These are phyloP conservation scores for Rosa multiflora DNA, from an alignment of 306 rosid species.

Conservation along the genomic window DNA sequence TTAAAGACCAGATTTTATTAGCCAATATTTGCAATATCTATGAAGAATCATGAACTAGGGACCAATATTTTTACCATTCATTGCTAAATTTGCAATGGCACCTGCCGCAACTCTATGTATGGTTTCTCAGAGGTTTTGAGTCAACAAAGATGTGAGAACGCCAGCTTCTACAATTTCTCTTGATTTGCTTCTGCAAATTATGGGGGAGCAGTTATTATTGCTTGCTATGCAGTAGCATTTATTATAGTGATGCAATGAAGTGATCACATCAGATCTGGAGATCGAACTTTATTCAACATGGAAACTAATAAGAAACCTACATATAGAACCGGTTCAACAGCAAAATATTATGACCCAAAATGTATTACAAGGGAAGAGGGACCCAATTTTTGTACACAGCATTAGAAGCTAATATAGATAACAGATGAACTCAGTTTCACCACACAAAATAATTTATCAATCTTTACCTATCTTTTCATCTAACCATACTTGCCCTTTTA, in stretches of 20 bases:
- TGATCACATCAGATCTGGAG: neutral
- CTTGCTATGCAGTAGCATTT: slow-evolving; percentile 11
- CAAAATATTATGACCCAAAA: slow-evolving; percentile 8
- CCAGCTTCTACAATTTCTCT: slow-evolving; percentile 95
- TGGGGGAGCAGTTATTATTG: slow-evolving; percentile 23
- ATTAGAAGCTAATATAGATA: neutral
- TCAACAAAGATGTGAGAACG: slow-evolving; percentile 86
- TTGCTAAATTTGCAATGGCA: slow-evolving; percentile 96
- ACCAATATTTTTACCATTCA: slow-evolving; percentile 65
- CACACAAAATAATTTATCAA: neutral
- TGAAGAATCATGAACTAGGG: slow-evolving; percentile 5
- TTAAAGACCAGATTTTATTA: neutral
- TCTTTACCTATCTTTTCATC: neutral
- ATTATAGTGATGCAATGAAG: slow-evolving; percentile 13
- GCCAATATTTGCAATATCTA: slow-evolving; percentile 10
- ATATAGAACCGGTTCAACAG: slow-evolving; percentile 19
- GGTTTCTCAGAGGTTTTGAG: slow-evolving; percentile 79
- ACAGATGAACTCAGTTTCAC: neutral
- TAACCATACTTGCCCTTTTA: neutral
- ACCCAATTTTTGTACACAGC: neutral
- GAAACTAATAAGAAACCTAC: neutral
- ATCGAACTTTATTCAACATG: neutral
- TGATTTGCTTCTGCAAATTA: slow-evolving; percentile 79
- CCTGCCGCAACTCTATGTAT: slow-evolving; percentile 99
- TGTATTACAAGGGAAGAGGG: neutral